Percentiles rank a stretch among this genome's conserved stretches.
Conservation (phyloP, 2,329 filamentous ascomycete species). For the Arachnopeziza araneosa region DNA sequence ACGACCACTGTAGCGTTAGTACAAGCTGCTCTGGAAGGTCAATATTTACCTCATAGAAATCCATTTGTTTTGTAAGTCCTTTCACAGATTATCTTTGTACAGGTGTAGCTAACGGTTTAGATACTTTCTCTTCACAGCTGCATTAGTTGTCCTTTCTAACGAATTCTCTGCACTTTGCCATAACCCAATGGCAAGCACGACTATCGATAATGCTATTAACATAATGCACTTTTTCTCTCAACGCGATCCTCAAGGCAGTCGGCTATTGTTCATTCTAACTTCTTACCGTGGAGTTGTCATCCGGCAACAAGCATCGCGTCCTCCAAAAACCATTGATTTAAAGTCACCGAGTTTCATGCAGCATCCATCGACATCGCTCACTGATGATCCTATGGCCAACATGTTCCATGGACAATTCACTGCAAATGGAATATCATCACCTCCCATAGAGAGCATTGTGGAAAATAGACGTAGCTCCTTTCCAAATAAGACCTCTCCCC, state of each 20-base stretch:
- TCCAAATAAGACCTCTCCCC: background rate
- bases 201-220: slow-evolving; percentile 39
- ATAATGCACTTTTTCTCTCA: slow-evolving; percentile 45
- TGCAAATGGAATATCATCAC: background rate
- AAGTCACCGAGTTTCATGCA: background rate
- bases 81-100: too few relatives aligned
- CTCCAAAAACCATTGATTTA: slow-evolving; percentile 1
- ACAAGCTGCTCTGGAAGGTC: slow-evolving; percentile 38
- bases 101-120: slow-evolving; percentile 30
- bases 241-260: slow-evolving; percentile 43
- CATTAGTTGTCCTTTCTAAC: slow-evolving; percentile 50
- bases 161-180: slow-evolving; percentile 47
- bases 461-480: background rate
- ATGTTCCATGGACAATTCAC: slow-evolving; percentile 1
- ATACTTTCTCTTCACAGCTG: slow-evolving; percentile 51
- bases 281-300: slow-evolving; percentile 41
- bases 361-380: slow-evolving; percentile 1
- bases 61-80: slow-evolving; percentile 50
- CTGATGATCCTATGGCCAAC: slow-evolving; percentile 9
- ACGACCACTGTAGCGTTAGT: slow-evolving; percentile 45
- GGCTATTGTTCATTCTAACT: slow-evolving; percentile 45
- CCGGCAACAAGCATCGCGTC: slow-evolving; percentile 4
- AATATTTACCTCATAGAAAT: slow-evolving; percentile 45
- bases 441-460: background rate
- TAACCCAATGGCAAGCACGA: slow-evolving; percentile 37